Base-by-base conservation (phyloP, 2,329 filamentous ascomycete species). In the Arthrobotrys entomopaga region DNA sequence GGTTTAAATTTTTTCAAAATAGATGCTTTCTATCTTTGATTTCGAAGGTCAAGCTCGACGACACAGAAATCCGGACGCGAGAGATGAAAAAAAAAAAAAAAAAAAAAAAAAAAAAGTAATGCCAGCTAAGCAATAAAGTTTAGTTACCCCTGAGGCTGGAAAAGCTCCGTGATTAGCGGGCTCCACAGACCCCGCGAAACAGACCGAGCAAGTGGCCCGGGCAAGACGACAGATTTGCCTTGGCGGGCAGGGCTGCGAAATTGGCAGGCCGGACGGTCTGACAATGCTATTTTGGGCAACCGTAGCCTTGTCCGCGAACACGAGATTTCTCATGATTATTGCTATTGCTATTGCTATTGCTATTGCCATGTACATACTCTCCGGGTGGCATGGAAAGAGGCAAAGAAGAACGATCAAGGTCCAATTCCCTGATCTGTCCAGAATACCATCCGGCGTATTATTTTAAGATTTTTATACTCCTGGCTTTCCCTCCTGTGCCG, bases 71-170 rank as follows among this genome's bases (percentile, higher is more conserved):
- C 29, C 10, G 29, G 29, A 7, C 10, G 29, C 29, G 29, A 34
- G n/a, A n/a, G n/a, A n/a, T n/a, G n/a, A n/a, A n/a, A n/a, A n/a
- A n/a, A n/a, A n/a, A n/a, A n/a, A n/a, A n/a, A n/a, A n/a, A n/a
- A n/a, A n/a, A n/a, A n/a, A n/a, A n/a, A n/a, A 34, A 34, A 6
- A 34, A 34, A 34, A 34, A 34, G 29, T 34, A 34, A 34, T 34
- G 29, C 29, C 29, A 34, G 29, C 29, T 34, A 34, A 2, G 29
- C 29, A 34, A 34, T 34, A 34, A 34, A 5, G 42, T 46, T 46
- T 40, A 40, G 7, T 40, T 53, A 67, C 64, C 64, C 64, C 64
- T 67, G 64, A 67, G 64, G 64, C 64, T 53, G 54, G 38, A 67
- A 58, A 5, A 7, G 19, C n/a, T 46, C 46, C 48, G 64, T 54